phyloP scores from a whole-genome alignment of 2,329 filamentous ascomycete genomes.

The Coniochaeta sp. region DNA sequence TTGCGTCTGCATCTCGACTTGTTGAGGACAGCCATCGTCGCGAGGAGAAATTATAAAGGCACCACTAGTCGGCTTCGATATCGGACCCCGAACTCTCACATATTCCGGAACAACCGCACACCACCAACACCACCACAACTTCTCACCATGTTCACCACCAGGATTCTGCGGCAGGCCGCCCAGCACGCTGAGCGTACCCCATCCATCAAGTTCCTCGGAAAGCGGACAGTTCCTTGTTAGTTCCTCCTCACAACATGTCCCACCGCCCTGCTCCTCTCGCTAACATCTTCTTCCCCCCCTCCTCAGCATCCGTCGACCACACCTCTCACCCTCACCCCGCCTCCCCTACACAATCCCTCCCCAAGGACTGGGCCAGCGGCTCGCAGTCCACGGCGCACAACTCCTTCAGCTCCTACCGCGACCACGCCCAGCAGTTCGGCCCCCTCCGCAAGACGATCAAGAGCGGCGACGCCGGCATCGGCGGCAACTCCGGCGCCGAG shows the following conservation, averaged over 20 bases:
- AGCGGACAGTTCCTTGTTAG: conserved; percentile 52
- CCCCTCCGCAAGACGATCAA: conserved; percentile 57
- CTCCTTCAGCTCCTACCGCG: conserved; percentile 70
- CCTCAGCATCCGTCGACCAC: conserved; percentile 66
- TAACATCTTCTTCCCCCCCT: conserved; percentile 5
- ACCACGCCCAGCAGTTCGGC: conserved; percentile 71
- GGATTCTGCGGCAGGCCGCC: conserved; percentile 50
- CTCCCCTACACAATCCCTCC: conserved; percentile 58
- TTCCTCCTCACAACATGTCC: conserved; percentile 8
- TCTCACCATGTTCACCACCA: conserved; percentile 46
- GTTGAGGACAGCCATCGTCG: conserved; percentile 16
- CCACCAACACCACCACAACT: conserved; percentile 1
- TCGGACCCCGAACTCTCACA: conserved; percentile 2
- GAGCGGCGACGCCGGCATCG: conserved; percentile 34
- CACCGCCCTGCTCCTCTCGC: conserved; percentile 1
- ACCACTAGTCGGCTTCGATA: background rate
- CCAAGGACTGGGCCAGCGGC: conserved; percentile 34
- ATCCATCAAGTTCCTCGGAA: conserved; percentile 56
- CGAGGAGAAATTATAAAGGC: conserved; percentile 14
- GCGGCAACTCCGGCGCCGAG: conserved; percentile 57
- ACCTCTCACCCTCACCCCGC: conserved; percentile 67
- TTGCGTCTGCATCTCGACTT: conserved; percentile 4
- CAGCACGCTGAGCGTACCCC: conserved; percentile 54
- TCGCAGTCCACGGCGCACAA: conserved; percentile 38
- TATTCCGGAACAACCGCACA: conserved; percentile 1